phyloP scores from a whole-genome alignment of 192 early-diverging fungal species.

The Coemansia nantahalensis region DNA sequence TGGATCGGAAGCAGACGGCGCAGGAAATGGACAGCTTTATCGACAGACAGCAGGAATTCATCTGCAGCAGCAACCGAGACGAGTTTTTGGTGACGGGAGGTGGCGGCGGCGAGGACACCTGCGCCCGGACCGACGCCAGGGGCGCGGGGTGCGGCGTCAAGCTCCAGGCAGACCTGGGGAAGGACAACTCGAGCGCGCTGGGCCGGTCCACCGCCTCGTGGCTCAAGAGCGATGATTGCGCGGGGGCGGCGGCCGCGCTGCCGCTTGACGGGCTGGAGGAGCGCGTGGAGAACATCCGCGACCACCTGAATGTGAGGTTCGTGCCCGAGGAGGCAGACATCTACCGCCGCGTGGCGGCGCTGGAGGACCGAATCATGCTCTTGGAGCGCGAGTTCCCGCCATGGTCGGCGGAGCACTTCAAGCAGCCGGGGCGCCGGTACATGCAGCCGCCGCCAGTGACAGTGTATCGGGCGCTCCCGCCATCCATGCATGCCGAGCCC shows the following conservation, averaged over 20 bases:
- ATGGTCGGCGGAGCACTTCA: constrained; percentile 78
- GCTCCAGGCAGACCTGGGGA: constrained; percentile 68
- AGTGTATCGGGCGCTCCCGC: constrained; percentile 33
- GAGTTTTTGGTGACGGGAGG: constrained; percentile 56
- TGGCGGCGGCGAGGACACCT: constrained; percentile 23
- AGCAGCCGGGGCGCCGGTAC: constrained; percentile 48
- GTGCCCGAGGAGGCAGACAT: constrained; percentile 40
- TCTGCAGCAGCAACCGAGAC: constrained; percentile 61
- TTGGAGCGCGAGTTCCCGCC: constrained; percentile 73
- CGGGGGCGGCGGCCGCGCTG: constrained; percentile 3
- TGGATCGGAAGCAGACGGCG: constrained; percentile 51
- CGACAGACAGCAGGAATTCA: constrained; percentile 54
- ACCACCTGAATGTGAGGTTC: constrained; percentile 70
- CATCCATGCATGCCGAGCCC: background rate
- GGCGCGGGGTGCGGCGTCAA: constrained; percentile 74
- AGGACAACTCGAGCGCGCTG: constrained; percentile 59
- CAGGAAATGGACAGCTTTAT: constrained; percentile 56
- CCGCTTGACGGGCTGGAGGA: constrained; percentile 38
- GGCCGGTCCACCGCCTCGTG: constrained; percentile 53
- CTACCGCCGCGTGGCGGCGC: constrained; percentile 60
- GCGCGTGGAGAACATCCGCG: constrained; percentile 69
- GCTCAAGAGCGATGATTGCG: background rate
- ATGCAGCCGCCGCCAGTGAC: constrained; percentile 29
- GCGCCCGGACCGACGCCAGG: constrained; percentile 71
- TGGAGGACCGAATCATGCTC: constrained; percentile 76